phyloP scores from a whole-genome alignment of 2,329 filamentous ascomycete genomes.

The Arachnomyces sp. region DNA sequence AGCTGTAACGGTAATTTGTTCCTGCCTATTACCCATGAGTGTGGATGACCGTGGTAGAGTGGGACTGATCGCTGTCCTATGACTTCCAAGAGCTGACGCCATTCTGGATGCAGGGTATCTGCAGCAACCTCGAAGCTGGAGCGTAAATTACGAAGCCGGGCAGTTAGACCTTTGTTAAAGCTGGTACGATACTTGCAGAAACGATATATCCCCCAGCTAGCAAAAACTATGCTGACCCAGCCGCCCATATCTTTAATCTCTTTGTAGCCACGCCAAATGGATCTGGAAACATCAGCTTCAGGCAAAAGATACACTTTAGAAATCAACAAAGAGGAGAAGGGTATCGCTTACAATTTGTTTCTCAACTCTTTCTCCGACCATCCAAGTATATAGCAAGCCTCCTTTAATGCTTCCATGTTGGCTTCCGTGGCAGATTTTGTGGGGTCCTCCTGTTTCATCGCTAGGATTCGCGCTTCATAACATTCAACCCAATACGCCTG shows the following conservation, averaged over 20 bases:
- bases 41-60: slow-evolving; percentile 18
- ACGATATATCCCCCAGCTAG: slow-evolving; percentile 51
- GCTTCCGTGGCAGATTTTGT: slow-evolving; percentile 41
- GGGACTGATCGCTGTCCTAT: slow-evolving; percentile 13
- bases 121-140: slow-evolving; percentile 47
- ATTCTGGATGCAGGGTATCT: slow-evolving; percentile 47
- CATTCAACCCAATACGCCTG: slow-evolving; percentile 52
- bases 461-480: slow-evolving; percentile 45
- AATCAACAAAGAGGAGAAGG: background rate
- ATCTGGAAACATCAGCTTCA: slow-evolving; percentile 16
- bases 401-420: slow-evolving; percentile 45
- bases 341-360: slow-evolving; percentile 30
- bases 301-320: background rate
- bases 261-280: slow-evolving; percentile 52
- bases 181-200: slow-evolving; percentile 54
- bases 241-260: slow-evolving; percentile 52
- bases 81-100: slow-evolving; percentile 39
- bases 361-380: slow-evolving; percentile 53
- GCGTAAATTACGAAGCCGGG: slow-evolving; percentile 37
- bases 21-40: slow-evolving; percentile 18
- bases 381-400: slow-evolving; percentile 47
- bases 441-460: slow-evolving; percentile 33
- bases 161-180: slow-evolving; percentile 46
- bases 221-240: slow-evolving; percentile 50
- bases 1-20: slow-evolving; percentile 11